Base-by-base conservation (phyloP, 306 rosid species). In the Cicer cuneatum region DNA sequence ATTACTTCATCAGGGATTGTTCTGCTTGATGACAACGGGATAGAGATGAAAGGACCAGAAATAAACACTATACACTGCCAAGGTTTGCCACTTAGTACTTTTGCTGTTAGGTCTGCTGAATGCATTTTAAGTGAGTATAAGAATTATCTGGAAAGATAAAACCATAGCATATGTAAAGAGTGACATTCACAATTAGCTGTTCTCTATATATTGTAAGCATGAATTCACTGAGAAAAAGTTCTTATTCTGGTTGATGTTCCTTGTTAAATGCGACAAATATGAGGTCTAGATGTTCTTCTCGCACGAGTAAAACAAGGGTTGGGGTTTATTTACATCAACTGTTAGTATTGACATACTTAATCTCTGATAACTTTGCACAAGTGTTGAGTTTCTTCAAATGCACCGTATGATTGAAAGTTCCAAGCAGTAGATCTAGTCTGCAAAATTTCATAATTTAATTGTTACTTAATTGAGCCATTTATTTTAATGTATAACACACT, bases 1-100 rank as follows among this genome's bases (percentile, higher is more conserved):
- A 87, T 93, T 81, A 88, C 90, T 43, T 72, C 94, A 45, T 89
- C 90, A 3, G 93, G 98, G 62, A 78, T 93, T 43, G 66, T 87
- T 72, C 75, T 93, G 84, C 85, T 86, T 41, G 84, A 74, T 59
- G 85, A 91, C 78, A 69, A 76, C 12, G 97, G 98, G 48, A 64
- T 79, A 64, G 96, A 91, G 82, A 73, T 88, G 77, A 72, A 72
- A 37, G 96, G 97, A 53, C 47, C 88, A 48, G 94, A 88, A 68
- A 93, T 91, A 71, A 82, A 82, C 83, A 83, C 72, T 69, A 93
- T 88, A 79, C 96, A 86, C 73, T 84, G 78, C 72, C 94, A 91
- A 84, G 98, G 98, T 88, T 86, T 86, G 89, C 87, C 73, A 5
- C 41, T 80, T 49, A 57, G 85, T 72, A 75, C 38, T 67, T 40